Percentiles rank a stretch among this genome's conserved stretches.
phyloP scores from a whole-genome alignment of 225 moss, liverwort and hornwort genomes.

The Takakia lepidozioides region DNA sequence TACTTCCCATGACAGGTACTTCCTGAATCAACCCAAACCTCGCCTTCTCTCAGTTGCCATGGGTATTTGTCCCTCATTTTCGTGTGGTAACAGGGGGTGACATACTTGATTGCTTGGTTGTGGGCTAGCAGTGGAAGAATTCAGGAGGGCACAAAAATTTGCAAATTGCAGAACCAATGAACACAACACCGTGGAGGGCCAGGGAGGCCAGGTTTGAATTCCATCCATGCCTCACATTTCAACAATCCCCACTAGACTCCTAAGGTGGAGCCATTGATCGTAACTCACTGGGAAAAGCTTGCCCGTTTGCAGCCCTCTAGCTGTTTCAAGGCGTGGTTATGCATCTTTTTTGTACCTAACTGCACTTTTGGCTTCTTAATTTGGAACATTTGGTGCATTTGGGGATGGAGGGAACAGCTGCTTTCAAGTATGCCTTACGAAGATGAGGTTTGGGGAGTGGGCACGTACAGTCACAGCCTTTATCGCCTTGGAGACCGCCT shows the following conservation, averaged over 20 bases:
- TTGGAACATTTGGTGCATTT: neutral
- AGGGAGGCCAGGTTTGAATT: conserved; percentile 81
- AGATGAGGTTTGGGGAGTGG: conserved; percentile 82
- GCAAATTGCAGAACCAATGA: conserved; percentile 97
- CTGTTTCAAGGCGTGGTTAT: neutral
- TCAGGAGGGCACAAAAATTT: conserved; percentile 81
- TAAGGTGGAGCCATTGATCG: no score
- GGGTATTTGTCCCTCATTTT: neutral
- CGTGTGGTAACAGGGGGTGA: neutral
- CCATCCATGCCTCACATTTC: neutral
- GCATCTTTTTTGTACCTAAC: no score
- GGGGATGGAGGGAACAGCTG: conserved; percentile 41
- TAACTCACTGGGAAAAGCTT: no score
- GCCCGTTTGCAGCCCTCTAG: neutral
- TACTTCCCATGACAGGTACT: conserved; percentile 80
- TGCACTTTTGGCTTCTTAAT: no score
- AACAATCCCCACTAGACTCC: no score
- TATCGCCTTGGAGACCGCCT: conserved; percentile 91
- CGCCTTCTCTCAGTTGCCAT: neutral
- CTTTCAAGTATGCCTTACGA: conserved; percentile 80
- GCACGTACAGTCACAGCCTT: conserved; percentile 76
- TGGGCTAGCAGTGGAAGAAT: conserved; percentile 66
- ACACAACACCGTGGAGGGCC: conserved; percentile 71
- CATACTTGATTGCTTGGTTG: neutral
- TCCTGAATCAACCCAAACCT: neutral